Base-by-base conservation (phyloP, 2,329 filamentous ascomycete genomes). In the Bipolaris cookei region DNA sequence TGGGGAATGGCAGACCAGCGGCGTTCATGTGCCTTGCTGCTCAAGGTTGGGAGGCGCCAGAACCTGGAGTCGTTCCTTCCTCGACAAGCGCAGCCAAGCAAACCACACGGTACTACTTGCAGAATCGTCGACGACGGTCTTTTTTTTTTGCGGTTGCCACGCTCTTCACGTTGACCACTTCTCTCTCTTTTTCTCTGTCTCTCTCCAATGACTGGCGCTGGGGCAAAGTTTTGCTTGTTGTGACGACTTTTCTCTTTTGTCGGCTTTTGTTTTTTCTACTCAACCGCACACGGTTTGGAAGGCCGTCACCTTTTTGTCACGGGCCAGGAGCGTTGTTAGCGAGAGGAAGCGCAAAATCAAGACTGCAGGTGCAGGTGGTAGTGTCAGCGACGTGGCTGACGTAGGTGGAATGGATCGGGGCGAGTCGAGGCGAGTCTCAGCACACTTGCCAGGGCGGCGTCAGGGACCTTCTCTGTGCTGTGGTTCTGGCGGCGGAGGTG, bases 1-100 rank as follows among this genome's bases (percentile, higher is more conserved):
- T 58, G 60, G 64, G 63, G 56, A 28, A 59, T 63, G 34, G 67
- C 62, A 58, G 60, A 35, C 47, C 50, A 39, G 53, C 41, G 48
- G 51, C 53, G 50, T 51, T 39, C 60, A 66, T 65, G 71, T 69
- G 65, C 63, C 67, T 68, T 71, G 64, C 71, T 69, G 68, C 61
- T 60, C 58, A 58, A 63, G 51, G 52, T 61, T 54, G 56, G 59
- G 57, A 37, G 47, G 61, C 54, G 53, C 54, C 53, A 37, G 32
- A 21, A 25, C 13, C 13, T 49, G 37, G 49, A 50, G 45, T 55
- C 57, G 59, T 61, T 58, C 64, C 60, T 63, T 59, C 55, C 55
- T 59, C 53, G 41, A 53, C 56, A 58, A 56, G 52, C 54, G 46
- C 50, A 23, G 43, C 56, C 61, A 62, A 59, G 52, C 52, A 59